Percentiles rank a stretch among this genome's conserved stretches.
phyloP scores from a whole-genome alignment of 1,284 basidiomycete genomes.

The Boletus hoseneyae region DNA sequence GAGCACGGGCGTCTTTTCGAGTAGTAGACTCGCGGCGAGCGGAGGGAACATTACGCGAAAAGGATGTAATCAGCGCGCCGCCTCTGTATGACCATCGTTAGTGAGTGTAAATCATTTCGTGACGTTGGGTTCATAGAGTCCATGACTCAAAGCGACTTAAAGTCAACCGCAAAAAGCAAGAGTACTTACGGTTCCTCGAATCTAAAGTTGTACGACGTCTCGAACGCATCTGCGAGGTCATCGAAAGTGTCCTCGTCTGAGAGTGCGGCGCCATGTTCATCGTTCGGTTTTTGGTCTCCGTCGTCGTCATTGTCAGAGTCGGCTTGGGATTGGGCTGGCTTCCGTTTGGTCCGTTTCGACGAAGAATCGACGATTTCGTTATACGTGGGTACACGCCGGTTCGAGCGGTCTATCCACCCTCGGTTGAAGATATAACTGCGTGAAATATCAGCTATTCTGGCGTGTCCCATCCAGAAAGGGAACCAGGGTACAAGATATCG shows the following conservation, averaged over 20 bases:
- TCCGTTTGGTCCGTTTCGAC: constrained; percentile 25
- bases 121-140: neutral
- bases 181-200: constrained; percentile 85
- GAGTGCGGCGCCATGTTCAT: constrained; percentile 33
- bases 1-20: constrained; percentile 78
- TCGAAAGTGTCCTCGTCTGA: constrained; percentile 62
- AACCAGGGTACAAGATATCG: neutral
- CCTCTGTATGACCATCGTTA: constrained; percentile 44
- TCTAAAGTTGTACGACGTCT: constrained; percentile 89
- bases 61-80: constrained; percentile 69
- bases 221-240: constrained; percentile 68
- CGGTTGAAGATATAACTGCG: constrained; percentile 89
- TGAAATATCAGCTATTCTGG: constrained; percentile 5
- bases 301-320: constrained; percentile 19
- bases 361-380: constrained; percentile 61
- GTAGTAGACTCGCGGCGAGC: constrained; percentile 79
- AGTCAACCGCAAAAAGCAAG: neutral
- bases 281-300: constrained; percentile 20
- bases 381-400: constrained; percentile 77
- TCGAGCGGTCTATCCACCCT: constrained; percentile 86
- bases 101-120: neutral
- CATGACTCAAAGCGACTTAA: neutral
- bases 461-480: neutral
- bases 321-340: constrained; percentile 31
- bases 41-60: constrained; percentile 72